Evolutionary conservation across 768 basidiomycete species (phyloP), one percentile per base, ranked within the genome.

Genomic region (Pisolithus tinctorius): DNA sequence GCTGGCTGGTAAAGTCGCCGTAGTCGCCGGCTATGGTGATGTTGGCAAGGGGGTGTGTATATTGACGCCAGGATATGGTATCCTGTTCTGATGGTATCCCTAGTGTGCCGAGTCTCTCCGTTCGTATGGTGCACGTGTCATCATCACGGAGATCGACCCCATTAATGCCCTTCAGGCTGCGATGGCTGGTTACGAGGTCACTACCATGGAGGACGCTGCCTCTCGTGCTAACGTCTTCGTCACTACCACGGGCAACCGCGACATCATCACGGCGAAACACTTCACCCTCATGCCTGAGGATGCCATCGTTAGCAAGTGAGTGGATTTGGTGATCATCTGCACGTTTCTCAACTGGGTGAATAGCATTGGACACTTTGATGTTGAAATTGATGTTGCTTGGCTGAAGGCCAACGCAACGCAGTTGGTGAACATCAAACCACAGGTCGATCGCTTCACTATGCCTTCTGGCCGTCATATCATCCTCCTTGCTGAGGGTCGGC

Each of bases 151-250:
- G 71, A 96, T 99, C 68, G 96, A 99, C 74, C 96, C 96, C 57
- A 99, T 99, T 85, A 99, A 99, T 70, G 96, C 95, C 46, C 87
- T 99, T 53, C 96, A 99, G 71, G 96, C 96, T 60, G 95, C 94
- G 50, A 99, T 99, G 96, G 93, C 93, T 64, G 96, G 96, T 51
- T 99, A 93, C 69, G 95, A 99, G 71, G 95, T 99, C 53, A 87
- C 86, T 53, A 97, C 94, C 50, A 97, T 99, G 94, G 95, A 99
- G 64, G 93, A 96, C 36, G 93, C 91, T 57, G 96, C 95, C 42
- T 77, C 82, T 53, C 84, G 88, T 34, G 69, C 81, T 55, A 97
- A 98, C 72, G 69, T 99, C 66, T 96, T 99, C 61, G 93, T 99
- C 55, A 98, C 96, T 61, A 96, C 94, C 63, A 99, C 96, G 43